These are phyloP conservation scores for Alternaria sp. DNA, from an alignment of 2,329 filamentous ascomycete genomes.

Conservation along the genomic window DNA sequence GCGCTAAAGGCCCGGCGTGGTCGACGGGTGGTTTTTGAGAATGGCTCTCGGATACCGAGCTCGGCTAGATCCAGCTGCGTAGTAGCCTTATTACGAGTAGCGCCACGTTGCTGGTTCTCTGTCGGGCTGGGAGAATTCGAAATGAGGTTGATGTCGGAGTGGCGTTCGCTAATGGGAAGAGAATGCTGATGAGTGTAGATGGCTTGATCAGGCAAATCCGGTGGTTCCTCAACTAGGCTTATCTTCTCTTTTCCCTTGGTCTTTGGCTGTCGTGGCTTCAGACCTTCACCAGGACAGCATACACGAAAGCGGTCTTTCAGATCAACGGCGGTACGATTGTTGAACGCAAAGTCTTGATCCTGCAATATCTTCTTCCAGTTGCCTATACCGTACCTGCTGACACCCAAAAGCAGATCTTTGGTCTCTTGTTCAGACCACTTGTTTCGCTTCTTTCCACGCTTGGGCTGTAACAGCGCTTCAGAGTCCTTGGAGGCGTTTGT, in stretches of 20 bases:
- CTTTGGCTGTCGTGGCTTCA: conserved; percentile 43
- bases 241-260: conserved; percentile 41
- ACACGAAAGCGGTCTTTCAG: conserved; percentile 67
- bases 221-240: background rate
- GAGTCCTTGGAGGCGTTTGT: conserved; percentile 3
- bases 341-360: conserved; percentile 63
- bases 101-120: conserved; percentile 12
- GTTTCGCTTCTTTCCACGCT: conserved; percentile 60
- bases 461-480: conserved; percentile 22
- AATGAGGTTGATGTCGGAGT: background rate
- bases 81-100: conserved; percentile 28
- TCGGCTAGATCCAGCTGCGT: conserved; percentile 41
- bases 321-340: conserved; percentile 65
- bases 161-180: background rate
- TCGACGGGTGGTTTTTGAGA: conserved; percentile 58
- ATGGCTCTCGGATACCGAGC: conserved; percentile 59
- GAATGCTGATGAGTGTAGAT: background rate
- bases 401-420: conserved; percentile 62
- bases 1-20: conserved; percentile 62
- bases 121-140: background rate
- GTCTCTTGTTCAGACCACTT: conserved; percentile 70
- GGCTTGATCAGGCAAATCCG: background rate
- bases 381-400: conserved; percentile 66
- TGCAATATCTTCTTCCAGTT: conserved; percentile 69
- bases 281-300: conserved; percentile 55